These are phyloP conservation scores for Verticillium klebahnii DNA, from an alignment of 2,329 filamentous ascomycete species.

Conservation along the genomic window DNA sequence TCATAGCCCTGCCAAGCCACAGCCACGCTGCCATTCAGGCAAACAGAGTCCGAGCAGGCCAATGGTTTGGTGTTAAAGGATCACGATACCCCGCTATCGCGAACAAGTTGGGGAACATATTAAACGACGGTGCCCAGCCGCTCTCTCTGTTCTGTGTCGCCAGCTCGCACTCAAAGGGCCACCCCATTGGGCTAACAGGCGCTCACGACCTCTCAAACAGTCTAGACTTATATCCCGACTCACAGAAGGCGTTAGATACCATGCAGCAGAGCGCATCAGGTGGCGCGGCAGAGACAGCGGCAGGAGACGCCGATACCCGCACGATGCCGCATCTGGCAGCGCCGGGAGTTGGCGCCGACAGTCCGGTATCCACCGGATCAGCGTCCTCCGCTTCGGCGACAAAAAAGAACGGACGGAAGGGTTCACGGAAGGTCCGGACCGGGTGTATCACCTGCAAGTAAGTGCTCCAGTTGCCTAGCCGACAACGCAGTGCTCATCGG, in stretches of 20 bases:
- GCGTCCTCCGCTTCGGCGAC: neutral
- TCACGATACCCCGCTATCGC: neutral
- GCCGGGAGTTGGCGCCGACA: neutral
- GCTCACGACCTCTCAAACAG: neutral
- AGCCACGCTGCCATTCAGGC: neutral
- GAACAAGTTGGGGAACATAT: neutral
- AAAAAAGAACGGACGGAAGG: constrained; percentile 26
- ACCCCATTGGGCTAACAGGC: neutral
- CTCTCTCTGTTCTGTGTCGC: neutral
- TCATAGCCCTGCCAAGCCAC: neutral
- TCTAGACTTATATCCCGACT: too few relatives aligned
- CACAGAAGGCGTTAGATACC: neutral
- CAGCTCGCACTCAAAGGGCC: neutral
- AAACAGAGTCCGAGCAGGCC: neutral
- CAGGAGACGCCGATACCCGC: too few relatives aligned
- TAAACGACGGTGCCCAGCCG: neutral
- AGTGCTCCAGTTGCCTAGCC: neutral
- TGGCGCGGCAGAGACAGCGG: too few relatives aligned
- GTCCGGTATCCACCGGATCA: neutral
- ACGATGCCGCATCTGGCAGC: neutral
- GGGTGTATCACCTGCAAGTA: constrained; percentile 52
- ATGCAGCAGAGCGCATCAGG: neutral
- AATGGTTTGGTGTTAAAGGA: neutral
- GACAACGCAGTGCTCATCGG: too few relatives aligned
- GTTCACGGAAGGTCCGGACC: constrained; percentile 40